Conservation (phyloP, 306 rosid genomes). For the Lotus japonicus region DNA sequence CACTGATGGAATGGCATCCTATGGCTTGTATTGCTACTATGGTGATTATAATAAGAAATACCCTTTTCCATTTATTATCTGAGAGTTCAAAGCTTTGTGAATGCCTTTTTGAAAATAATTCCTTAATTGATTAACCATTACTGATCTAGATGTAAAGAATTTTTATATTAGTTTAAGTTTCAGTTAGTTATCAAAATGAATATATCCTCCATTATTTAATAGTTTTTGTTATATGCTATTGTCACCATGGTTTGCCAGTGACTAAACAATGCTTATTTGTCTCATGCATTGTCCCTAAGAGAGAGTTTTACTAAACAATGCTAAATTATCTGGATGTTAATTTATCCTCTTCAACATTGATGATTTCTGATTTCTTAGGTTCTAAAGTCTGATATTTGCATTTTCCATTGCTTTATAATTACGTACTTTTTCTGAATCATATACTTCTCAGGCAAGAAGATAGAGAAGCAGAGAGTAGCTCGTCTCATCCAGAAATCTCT, state of each 20-base stretch:
- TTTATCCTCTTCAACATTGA: not conserved
- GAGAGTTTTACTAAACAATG: not conserved
- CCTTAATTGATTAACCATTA: not conserved
- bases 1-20: not conserved
- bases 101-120: not conserved
- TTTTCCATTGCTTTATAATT: constrained; percentile 6
- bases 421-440: constrained; percentile 10
- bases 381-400: constrained; percentile 1
- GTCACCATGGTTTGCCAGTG: not conserved
- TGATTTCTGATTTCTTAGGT: constrained; percentile 16
- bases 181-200: not conserved
- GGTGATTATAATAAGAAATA: not conserved
- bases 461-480: constrained; percentile 52
- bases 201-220: not conserved
- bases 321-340: not conserved
- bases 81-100: not conserved
- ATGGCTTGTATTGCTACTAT: constrained; percentile 6
- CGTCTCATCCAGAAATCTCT: constrained; percentile 53
- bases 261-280: not conserved
- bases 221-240: not conserved
- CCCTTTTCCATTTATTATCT: not conserved
- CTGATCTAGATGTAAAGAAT: not conserved
- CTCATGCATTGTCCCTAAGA: not conserved
- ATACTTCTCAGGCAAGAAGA: constrained; percentile 79
- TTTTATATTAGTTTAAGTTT: too few species aligned